These are phyloP conservation scores for Rhinocladiella mackenziei DNA, from an alignment of 2,329 filamentous ascomycete genomes.

Conservation along the genomic window DNA sequence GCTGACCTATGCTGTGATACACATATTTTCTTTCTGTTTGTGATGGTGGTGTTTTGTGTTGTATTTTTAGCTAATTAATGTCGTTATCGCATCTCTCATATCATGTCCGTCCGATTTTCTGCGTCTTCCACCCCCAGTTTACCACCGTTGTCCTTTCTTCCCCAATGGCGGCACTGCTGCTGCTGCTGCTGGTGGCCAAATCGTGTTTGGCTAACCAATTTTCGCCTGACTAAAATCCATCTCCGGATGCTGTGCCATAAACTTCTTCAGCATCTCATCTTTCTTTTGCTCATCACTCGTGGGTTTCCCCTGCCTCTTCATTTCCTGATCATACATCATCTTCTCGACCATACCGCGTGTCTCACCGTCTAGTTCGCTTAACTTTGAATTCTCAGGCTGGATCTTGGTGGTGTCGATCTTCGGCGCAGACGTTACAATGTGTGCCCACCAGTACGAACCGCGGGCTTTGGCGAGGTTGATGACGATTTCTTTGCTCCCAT, in stretches of 20 bases:
- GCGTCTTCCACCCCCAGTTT: no score
- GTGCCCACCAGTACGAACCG: slow-evolving; percentile 98
- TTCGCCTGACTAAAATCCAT: slow-evolving; percentile 67
- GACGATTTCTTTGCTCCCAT: slow-evolving; percentile 65
- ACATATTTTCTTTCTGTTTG: no score
- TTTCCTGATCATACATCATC: slow-evolving; percentile 99
- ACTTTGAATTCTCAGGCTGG: slow-evolving; percentile 82
- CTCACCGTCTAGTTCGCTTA: slow-evolving; percentile 90
- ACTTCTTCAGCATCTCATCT: slow-evolving; percentile 85
- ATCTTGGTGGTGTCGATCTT: slow-evolving; percentile 96
- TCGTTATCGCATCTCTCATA: no score
- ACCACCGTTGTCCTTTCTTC: no score
- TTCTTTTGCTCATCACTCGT: slow-evolving; percentile 96
- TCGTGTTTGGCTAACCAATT: slow-evolving; percentile 44
- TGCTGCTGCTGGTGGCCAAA: no score
- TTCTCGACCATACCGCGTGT: slow-evolving; percentile 98
- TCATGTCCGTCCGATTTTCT: no score
- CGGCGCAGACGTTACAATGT: slow-evolving; percentile 80
- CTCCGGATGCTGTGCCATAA: slow-evolving; percentile 74
- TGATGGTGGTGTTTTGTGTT: no score
- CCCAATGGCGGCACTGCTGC: no score
- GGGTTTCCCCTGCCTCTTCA: slow-evolving; percentile 88
- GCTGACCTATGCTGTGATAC: no score
- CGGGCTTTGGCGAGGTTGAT: slow-evolving; percentile 93
- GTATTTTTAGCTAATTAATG: no score